Evolutionary conservation across 768 basidiomycete species (phyloP), one percentile per base, ranked within the genome.

Genomic region (Kwoniella sp.): DNA sequence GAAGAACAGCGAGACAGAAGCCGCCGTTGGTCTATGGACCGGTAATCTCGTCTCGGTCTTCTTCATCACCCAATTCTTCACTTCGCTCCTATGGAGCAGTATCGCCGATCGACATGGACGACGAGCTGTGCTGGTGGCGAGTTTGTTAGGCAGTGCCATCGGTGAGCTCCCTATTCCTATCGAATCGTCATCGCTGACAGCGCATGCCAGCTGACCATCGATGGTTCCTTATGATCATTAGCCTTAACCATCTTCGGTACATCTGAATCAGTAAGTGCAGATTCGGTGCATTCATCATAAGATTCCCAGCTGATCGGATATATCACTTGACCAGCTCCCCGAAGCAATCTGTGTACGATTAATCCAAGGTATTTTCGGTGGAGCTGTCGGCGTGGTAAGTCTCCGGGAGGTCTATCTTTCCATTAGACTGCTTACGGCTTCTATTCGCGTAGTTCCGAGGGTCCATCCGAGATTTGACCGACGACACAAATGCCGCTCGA

Each of bases 11-110:
- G 83, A 85, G 22, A 88, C 88, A 51, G 92, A 94, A 71, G 87
- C 92, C 1, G 87, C 89, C 55, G 89, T 92, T 27, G 93, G 92
- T 25, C 85, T 89, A 77, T 96, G 94, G 81, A 87, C 88, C 72
- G 92, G 92, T 44, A 81, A 88, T 77, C 91, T 92, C 21, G 94
- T 97, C 74, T 97, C 93, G 33, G 89, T 91, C 82, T 95, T 98
- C 81, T 98, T 97, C 83, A 82, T 96, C 71, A 92, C 94, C 1
- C 96, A 99, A 74, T 98, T 98, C 81, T 81, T 95, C 29, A 98
- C 95, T 0, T 93, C 92, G 27, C 82, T 99, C 30, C 83, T 97
- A 59, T 99, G 96, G 95, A 91, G 92, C 58, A 92, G 92, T n/a
- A 86, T 94, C 22, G 95, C 95, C 24, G 90, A 93, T 62, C 90